Evolutionary conservation across 441 rosid species (phyloP).

Genomic region (Gossypium gossypioides): DNA sequence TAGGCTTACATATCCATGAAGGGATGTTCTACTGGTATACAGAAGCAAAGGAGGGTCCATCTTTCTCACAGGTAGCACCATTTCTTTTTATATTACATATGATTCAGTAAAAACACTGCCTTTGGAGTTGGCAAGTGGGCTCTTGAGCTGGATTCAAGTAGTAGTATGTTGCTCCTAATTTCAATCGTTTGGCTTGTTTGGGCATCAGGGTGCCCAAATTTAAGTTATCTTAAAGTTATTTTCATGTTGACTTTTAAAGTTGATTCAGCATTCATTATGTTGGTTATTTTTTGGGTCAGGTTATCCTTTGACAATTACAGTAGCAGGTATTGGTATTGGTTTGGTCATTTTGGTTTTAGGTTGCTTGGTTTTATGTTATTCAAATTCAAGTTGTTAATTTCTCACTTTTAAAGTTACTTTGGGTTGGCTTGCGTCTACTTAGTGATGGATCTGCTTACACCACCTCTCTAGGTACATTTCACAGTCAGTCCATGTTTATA

Average conservation of each 20-base stretch:
- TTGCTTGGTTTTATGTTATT: neutral
- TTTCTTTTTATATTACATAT: neutral
- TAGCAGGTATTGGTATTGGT: neutral
- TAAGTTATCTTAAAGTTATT: neutral
- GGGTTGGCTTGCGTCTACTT: neutral
- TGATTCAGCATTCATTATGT: neutral
- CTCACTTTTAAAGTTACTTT: neutral
- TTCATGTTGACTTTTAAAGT: slow-evolving; percentile 3
- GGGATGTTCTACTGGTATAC: slow-evolving; percentile 82
- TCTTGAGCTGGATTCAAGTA: neutral
- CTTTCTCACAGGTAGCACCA: slow-evolving; percentile 47
- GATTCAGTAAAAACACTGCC: neutral
- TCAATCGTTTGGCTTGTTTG: neutral
- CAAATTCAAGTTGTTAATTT: neutral
- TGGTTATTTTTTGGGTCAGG: neutral
- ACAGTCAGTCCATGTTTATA: neutral
- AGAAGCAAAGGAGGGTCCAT: slow-evolving; percentile 56
- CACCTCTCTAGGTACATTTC: neutral
- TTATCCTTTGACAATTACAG: neutral
- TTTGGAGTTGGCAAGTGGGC: neutral
- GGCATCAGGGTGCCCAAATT: neutral
- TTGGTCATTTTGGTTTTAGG: neutral
- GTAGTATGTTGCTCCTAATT: neutral
- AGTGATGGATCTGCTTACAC: neutral
- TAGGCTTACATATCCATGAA: slow-evolving; percentile 57